Percentiles rank a stretch among this genome's conserved stretches.
Evolutionary conservation across 495 filamentous ascomycete species (phyloP).

Genomic region (Tuber umbilicatum): DNA sequence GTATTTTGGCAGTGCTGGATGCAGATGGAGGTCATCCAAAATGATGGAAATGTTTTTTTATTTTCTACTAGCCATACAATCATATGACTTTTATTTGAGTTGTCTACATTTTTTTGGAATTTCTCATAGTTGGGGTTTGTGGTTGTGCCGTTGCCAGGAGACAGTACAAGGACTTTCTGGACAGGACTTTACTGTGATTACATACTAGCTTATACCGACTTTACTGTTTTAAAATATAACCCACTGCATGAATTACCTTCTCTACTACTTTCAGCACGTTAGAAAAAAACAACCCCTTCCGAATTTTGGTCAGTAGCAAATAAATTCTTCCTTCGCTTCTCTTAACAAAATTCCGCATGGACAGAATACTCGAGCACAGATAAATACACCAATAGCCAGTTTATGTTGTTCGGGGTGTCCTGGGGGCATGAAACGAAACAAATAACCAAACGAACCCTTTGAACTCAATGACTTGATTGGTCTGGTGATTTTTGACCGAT

Average conservation of each 20-base stretch:
- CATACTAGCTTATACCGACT: neutral
- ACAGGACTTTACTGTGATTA: neutral
- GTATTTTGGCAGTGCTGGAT: no score
- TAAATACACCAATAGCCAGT: neutral
- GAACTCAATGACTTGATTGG: neutral
- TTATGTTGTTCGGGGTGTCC: neutral
- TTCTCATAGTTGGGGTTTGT: neutral
- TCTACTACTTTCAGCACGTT: neutral
- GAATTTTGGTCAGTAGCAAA: neutral
- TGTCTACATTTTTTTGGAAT: no score
- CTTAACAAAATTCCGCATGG: neutral
- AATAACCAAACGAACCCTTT: neutral
- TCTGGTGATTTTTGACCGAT: neutral
- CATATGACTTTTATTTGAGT: no score
- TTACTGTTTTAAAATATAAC: neutral
- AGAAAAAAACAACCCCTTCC: neutral
- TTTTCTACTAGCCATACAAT: no score
- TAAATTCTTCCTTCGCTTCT: neutral
- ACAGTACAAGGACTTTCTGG: no score
- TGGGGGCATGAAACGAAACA: neutral
- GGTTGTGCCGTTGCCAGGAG: no score
- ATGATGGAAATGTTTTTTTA: no score
- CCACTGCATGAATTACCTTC: neutral
- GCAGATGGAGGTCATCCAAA: no score
- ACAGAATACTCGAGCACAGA: neutral